A percentile compares a stretch with the other conserved stretches of the same genome.
phyloP scores from a whole-genome alignment of 163 green algal genomes.

The Botryococcus braunii region DNA sequence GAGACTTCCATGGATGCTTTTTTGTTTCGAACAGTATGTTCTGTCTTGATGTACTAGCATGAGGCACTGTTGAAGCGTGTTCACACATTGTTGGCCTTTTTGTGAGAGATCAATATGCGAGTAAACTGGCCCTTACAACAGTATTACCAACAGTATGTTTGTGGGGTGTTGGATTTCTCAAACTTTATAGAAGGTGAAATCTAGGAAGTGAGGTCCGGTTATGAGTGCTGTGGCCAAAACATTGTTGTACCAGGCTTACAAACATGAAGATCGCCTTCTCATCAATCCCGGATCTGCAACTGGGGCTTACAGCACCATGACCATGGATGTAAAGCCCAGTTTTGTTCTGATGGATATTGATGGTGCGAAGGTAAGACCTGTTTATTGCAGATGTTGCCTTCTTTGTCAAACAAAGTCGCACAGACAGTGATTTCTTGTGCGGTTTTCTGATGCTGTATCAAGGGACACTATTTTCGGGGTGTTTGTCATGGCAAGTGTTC shows the following conservation, averaged over 20 bases:
- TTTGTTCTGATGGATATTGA: slow-evolving; percentile 97
- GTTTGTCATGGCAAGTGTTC: not conserved
- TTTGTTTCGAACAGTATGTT: no score
- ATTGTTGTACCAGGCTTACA: slow-evolving; percentile 36
- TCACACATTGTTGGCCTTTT: not conserved
- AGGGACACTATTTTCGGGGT: not conserved
- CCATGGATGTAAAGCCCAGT: slow-evolving; percentile 45
- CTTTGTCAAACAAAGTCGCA: no score
- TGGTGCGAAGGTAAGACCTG: slow-evolving; percentile 53
- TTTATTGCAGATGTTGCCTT: not conserved
- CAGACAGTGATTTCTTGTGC: not conserved
- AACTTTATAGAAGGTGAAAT: not conserved
- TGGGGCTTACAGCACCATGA: slow-evolving; percentile 63
- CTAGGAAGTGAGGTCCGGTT: not conserved
- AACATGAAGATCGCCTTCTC: slow-evolving; percentile 64
- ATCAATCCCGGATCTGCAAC: slow-evolving; percentile 92
- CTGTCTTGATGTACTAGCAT: no score
- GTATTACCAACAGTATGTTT: no score
- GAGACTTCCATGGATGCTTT: no score
- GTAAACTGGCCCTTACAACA: no score
- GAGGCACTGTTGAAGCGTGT: not conserved
- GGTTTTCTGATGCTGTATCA: not conserved
- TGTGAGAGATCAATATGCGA: no score
- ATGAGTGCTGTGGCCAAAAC: not conserved
- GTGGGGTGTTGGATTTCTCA: not conserved